A percentile compares a stretch with the other conserved stretches of the same genome.
phyloP scores from a whole-genome alignment of 352 stramenopile genomes.

The Pythium monospermum region DNA sequence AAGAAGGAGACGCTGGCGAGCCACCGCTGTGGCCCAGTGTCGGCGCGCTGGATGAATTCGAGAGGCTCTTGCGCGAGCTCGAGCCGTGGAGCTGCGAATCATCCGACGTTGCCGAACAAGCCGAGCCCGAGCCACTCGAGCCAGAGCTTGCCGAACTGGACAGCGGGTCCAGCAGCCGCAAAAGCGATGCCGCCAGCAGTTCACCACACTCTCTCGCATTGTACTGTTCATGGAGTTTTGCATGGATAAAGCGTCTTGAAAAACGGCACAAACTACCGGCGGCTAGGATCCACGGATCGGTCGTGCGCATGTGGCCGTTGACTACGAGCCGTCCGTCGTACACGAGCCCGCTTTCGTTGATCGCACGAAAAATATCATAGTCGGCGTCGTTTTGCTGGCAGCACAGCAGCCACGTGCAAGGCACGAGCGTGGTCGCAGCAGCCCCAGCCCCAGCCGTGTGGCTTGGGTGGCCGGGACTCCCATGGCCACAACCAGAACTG shows the following conservation, averaged over 20 bases:
- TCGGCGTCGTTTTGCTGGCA: conserved; percentile 84
- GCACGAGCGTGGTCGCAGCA: conserved; percentile 14
- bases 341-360: conserved; percentile 89
- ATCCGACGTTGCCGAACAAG: background rate
- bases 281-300: conserved; percentile 71
- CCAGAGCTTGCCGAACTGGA: background rate
- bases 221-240: conserved; percentile 75
- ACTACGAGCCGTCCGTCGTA: conserved; percentile 91
- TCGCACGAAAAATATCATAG: conserved; percentile 83
- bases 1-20: background rate
- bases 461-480: no score
- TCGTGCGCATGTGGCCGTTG: conserved; percentile 80
- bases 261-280: conserved; percentile 74
- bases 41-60: conserved; percentile 10
- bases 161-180: conserved; percentile 63
- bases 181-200: conserved; percentile 52
- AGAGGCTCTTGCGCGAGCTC: conserved; percentile 12
- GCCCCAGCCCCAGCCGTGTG: no score
- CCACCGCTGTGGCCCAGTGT: conserved; percentile 7
- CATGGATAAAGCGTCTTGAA: conserved; percentile 71
- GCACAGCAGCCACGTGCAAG: conserved; percentile 74
- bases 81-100: conserved; percentile 1
- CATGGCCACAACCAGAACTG: no score
- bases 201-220: conserved; percentile 72
- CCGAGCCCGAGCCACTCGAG: background rate